Base-by-base conservation (phyloP, 2,329 filamentous ascomycete genomes). In the Gaeumannomyces sp. region DNA sequence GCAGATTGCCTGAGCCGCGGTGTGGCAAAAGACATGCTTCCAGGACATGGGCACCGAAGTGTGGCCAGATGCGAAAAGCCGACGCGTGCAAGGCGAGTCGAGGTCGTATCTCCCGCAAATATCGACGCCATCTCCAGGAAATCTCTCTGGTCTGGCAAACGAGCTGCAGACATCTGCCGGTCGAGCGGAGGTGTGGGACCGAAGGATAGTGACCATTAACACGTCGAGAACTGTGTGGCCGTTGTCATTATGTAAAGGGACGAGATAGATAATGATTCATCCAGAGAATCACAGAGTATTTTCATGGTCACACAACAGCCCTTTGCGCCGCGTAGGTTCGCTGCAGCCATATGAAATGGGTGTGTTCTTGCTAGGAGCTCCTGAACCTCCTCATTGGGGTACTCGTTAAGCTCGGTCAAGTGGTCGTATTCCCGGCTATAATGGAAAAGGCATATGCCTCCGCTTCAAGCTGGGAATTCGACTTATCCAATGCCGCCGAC, bases 1-100 rank as follows among this genome's bases (percentile, higher is more conserved):
- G 45, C 59, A 64, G 1, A 68, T 50, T n/a, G 64, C 66, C 28
- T 68, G 67, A 1, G 27, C 63, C 14, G 66, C 64, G 1, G 67
- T 66, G 28, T 68, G 67, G 19, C 64, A 66, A 28, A 68, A 67
- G 19, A 64, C 31, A 19, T 68, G 67, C 31, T 66, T 67, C 67
- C 67, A 68, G 3, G 19, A 45, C 16, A 35, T 33, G 8, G 65
- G 65, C 35, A 66, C 59, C 14, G 59, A 38, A 3, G 45, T 22
- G 5, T 59, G 29, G 4, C 65, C 65, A 45, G 16, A 56, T 22
- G 27, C 50, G 38, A 64, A 63, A 22, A 63, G 63, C 5, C 28
- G 61, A 58, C 65, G 65, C 4, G 63, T 33, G 27, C 22, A 31
- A 6, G 60, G 65, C 6, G 63, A 61, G 38, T 62, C 65, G 5